These are phyloP conservation scores for Primulina tabacum DNA, from an alignment of 257 asterid species.

Conservation along the genomic window DNA sequence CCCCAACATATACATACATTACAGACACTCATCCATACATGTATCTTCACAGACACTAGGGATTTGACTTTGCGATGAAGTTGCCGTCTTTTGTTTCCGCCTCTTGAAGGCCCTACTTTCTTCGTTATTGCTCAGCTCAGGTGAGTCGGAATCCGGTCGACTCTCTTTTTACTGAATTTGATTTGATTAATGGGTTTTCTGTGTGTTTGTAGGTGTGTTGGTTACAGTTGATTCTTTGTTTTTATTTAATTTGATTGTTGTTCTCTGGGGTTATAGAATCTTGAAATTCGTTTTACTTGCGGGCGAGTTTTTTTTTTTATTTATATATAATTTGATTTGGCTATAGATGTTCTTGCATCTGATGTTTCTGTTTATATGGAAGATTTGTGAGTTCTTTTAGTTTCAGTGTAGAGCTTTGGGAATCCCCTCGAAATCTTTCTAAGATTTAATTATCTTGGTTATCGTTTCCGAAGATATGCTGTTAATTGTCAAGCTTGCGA, in stretches of 20 bases:
- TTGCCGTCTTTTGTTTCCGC: background rate
- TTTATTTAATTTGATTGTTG: background rate
- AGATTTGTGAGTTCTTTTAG: background rate
- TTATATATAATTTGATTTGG: background rate
- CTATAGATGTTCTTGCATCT: background rate
- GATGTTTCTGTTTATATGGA: background rate
- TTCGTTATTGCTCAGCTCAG: background rate
- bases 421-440: background rate
- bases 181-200: background rate
- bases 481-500: background rate
- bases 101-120: background rate
- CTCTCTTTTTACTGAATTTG: constrained; percentile 6
- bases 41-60: background rate
- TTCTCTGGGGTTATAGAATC: constrained; percentile 1
- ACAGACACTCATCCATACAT: background rate
- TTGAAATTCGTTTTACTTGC: background rate
- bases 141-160: constrained; percentile 18
- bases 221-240: background rate
- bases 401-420: background rate
- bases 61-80: background rate
- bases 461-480: background rate
- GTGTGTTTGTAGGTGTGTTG: background rate
- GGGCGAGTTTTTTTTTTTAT: no score
- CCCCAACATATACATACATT: background rate
- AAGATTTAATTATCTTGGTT: background rate